Conservation (phyloP, 208 protist species). For the Histomonas meleagridis region DNA sequence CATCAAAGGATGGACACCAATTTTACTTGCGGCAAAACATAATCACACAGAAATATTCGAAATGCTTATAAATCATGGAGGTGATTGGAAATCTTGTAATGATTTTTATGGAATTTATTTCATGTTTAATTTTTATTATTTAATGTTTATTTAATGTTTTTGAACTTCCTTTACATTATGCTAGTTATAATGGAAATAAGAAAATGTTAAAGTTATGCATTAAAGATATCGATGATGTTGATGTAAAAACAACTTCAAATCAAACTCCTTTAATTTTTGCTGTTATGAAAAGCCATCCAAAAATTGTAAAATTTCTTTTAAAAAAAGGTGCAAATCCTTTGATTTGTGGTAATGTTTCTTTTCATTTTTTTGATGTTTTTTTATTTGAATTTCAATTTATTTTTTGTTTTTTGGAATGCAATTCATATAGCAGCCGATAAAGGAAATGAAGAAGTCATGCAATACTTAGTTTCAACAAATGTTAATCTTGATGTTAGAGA, state of each 20-base stretch:
- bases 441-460: too few species aligned
- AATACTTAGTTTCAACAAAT: too few species aligned
- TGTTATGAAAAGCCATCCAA: neutral
- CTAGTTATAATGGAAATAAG: neutral
- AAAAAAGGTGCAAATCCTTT: neutral
- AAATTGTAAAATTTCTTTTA: neutral
- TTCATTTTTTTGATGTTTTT: too few species aligned
- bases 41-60: neutral
- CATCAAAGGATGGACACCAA: neutral
- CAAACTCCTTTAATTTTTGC: conserved; percentile 8
- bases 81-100: neutral
- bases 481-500: too few species aligned
- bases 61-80: neutral
- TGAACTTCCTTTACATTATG: neutral
- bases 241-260: neutral
- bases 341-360: neutral
- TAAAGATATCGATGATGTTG: neutral
- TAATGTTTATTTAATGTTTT: too few species aligned
- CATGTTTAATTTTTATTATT: too few species aligned
- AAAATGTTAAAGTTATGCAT: neutral
- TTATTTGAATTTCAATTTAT: too few species aligned
- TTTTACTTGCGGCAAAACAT: neutral
- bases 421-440: too few species aligned
- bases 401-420: too few species aligned
- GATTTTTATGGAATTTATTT: too few species aligned